Evolutionary conservation across 192 early-diverging fungal genomes (phyloP), one percentile per base, ranked within the genome.

Genomic region (Coemansia sp.): DNA sequence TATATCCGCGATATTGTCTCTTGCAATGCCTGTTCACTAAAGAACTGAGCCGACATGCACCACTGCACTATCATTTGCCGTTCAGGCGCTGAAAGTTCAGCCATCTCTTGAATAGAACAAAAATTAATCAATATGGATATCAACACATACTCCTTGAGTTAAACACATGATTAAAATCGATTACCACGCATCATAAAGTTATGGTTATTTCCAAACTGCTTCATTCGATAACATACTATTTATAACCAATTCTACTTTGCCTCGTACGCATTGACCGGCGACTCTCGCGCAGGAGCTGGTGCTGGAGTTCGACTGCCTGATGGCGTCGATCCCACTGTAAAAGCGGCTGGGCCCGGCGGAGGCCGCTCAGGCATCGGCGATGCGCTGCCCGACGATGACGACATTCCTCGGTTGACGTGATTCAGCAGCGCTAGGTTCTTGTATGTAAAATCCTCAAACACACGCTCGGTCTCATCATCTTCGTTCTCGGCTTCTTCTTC

Each of bases 381-480:
- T 11, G 59, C 59, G 24, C 65, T 57, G 9, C 73, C 74, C 4
- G 76, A 73, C 15, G 69, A 82, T 60, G 82, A 82, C 54, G 84
- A 84, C 14, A 86, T 78, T 37, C 83, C 87, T 67, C 82, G 84
- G 66, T 88, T 88, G 57, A 88, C 87, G 37, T 88, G 80, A 66
- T 82, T 86, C 49, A 88, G 65, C 29, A 88, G 60, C 0, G 83
- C 85, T 39, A 88, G 74, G 68, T 88, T 88, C 64, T 88, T 88
- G 71, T 86, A 88, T 25, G 84, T 74, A 68, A 88, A 88, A 57
- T 83, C 82, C 53, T 88, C 87, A 67, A 88, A 88, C 54, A 70
- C 79, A 4, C 74, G 70, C 64, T 82, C 79, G 1, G 66, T 49
- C 9, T 76, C 67, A 15, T 69, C 78, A 32, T 71, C 72, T 4